phyloP scores from a whole-genome alignment of 2,329 filamentous ascomycete species.

The Talaromyces sp. region DNA sequence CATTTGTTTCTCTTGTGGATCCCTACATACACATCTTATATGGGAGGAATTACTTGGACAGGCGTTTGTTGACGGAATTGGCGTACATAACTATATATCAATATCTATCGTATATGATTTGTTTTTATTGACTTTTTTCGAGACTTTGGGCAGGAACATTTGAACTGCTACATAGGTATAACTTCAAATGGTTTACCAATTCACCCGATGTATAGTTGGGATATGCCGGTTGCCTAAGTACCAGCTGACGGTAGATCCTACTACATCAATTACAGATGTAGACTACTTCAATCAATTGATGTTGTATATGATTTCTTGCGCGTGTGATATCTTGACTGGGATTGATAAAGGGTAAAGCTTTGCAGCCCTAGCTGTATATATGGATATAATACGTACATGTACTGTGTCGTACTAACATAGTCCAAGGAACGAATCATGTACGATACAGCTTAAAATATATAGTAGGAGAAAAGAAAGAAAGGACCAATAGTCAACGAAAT shows the following conservation, averaged over 20 bases:
- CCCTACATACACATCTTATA: background rate
- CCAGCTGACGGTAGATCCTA: no score
- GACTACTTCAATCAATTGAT: no score
- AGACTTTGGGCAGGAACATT: no score
- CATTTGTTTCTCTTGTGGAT: background rate
- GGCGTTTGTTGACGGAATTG: background rate
- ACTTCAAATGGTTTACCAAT: no score
- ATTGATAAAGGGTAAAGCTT: background rate
- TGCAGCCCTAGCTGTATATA: background rate
- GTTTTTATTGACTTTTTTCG: background rate
- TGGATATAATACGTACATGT: background rate
- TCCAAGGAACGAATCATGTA: background rate
- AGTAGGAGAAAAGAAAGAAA: background rate
- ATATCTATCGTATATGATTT: background rate
- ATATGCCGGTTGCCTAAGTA: no score
- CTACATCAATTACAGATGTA: no score
- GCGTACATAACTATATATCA: background rate
- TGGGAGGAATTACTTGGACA: background rate
- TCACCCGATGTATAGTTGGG: no score
- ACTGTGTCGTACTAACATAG: background rate
- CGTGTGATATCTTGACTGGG: no score
- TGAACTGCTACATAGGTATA: no score
- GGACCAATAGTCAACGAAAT: background rate
- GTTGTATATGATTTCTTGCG: no score
- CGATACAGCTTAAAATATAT: background rate